Evolutionary conservation across 352 stramenopile genomes (phyloP), one percentile per base, ranked within the genome.

Genomic region (Globisporangium barbulae): DNA sequence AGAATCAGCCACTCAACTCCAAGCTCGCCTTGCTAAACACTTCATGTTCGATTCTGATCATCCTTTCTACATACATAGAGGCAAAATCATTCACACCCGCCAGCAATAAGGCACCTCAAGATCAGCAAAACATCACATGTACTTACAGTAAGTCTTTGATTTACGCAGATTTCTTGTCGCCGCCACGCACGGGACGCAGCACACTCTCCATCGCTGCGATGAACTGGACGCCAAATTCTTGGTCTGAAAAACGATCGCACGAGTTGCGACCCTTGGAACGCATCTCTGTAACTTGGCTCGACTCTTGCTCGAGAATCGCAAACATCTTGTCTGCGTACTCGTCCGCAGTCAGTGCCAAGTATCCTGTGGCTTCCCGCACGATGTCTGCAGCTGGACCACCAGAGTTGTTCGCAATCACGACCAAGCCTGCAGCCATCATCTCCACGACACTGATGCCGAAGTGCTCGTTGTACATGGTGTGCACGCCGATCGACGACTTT

Each of bases 401-500:
- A 7, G 93, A 99, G 71, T 99, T 91, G 78, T 99, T 98, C 5
- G 97, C 98, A 7, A 99, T 78, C 0, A 96, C 85, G 0, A 99
- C 75, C 59, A 99, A 75, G 12, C 97, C 97, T 1, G 97, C 94
- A 9, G 97, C 93, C 95, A 99, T 99, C 96, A 99, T 99, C 82
- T 99, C 98, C 47, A 99, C 98, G 35, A 99, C 96, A 53, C 96
- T 97, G 73, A 99, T 99, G 8, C 98, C 98, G 84, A 99, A 99
- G 77, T 99, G 98, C 75, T 99, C 98, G 63, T 99, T 99, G 82
- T 97, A 98, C 98, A 99, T 99, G 15, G 97, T 99, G 80, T 99
- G 98, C 7, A 99, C 70, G 4, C 98, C 98, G 21, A 99, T 90
- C 8, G 84, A 87, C 61, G 91, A 85, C 42, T 70, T 81, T 6